A percentile compares a stretch with the other conserved stretches of the same genome.
Conservation (phyloP, 2,329 filamentous ascomycete species). For the Beauveria bassiana region DNA sequence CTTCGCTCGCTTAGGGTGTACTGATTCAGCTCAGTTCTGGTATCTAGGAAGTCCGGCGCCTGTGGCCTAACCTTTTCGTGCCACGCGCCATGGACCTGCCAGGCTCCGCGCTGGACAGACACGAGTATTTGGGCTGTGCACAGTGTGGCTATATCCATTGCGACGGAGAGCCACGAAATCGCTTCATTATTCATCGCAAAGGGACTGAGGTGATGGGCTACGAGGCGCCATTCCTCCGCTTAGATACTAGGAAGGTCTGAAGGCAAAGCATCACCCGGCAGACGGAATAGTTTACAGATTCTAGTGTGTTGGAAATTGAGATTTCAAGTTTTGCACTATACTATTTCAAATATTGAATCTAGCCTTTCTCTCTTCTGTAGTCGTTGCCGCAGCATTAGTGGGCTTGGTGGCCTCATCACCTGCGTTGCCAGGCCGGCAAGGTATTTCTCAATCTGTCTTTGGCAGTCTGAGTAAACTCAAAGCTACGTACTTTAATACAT, state of each 20-base stretch:
- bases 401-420: too few relatives aligned
- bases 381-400: too few relatives aligned
- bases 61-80: constrained; percentile 20
- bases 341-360: too few relatives aligned
- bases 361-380: too few relatives aligned
- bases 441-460: too few relatives aligned
- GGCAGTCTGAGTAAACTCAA: too few relatives aligned
- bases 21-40: not conserved
- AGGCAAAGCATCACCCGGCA: not conserved
- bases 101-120: constrained; percentile 13
- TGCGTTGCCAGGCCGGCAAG: too few relatives aligned
- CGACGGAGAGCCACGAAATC: constrained; percentile 25
- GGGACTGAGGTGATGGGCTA: constrained; percentile 20
- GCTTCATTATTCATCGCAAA: constrained; percentile 24
- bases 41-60: constrained; percentile 19
- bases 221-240: constrained; percentile 26
- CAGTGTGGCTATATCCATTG: constrained; percentile 29
- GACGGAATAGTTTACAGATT: not conserved
- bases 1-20: too few relatives aligned
- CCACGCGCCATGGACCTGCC: constrained; percentile 22
- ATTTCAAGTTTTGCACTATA: too few relatives aligned
- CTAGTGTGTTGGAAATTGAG: too few relatives aligned
- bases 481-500: too few relatives aligned
- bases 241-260: constrained; percentile 17
- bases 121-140: constrained; percentile 25